Conservation (phyloP, 306 rosid genomes). For the Lathyrus sativus region DNA sequence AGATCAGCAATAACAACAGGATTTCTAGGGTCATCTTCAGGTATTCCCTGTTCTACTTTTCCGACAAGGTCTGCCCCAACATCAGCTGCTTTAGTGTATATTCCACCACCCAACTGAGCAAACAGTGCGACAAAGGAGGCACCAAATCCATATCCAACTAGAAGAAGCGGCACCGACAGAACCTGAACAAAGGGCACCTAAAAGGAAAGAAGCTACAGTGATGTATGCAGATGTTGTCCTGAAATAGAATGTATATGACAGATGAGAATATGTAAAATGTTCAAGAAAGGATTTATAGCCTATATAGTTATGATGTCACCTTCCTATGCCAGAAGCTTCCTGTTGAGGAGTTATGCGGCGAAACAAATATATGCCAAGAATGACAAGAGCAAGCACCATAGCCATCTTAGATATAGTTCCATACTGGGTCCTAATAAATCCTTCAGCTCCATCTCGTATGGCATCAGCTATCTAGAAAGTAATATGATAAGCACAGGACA, state of each 20-base stretch:
- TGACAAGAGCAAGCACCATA: slow-evolving; percentile 72
- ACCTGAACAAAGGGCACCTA: slow-evolving; percentile 97
- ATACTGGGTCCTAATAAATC: slow-evolving; percentile 96
- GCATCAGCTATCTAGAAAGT: slow-evolving; percentile 88
- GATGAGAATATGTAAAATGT: slow-evolving; percentile 29
- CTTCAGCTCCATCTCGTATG: slow-evolving; percentile 99
- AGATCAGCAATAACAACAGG: slow-evolving; percentile 99
- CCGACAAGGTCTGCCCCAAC: slow-evolving; percentile 99
- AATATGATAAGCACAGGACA: slow-evolving; percentile 49
- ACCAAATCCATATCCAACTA: slow-evolving; percentile 97
- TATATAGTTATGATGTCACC: slow-evolving; percentile 53
- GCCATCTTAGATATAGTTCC: slow-evolving; percentile 99
- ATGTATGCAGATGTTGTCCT: slow-evolving; percentile 87
- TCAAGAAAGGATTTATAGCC: slow-evolving; percentile 23
- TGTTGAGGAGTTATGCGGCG: slow-evolving; percentile 87
- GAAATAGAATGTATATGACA: slow-evolving; percentile 49
- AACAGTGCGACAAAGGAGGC: slow-evolving; percentile 98
- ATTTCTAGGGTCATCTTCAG: slow-evolving; percentile 98
- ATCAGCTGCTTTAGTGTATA: slow-evolving; percentile 96
- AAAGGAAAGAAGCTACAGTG: slow-evolving; percentile 92
- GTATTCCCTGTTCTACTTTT: slow-evolving; percentile 98
- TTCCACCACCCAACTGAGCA: slow-evolving; percentile 99
- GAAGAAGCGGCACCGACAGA: slow-evolving; percentile 96
- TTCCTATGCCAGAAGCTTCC: slow-evolving; percentile 88
- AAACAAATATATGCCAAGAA: slow-evolving; percentile 87